phyloP scores from a whole-genome alignment of 257 asterid genomes.

The Capsicum chinense region DNA sequence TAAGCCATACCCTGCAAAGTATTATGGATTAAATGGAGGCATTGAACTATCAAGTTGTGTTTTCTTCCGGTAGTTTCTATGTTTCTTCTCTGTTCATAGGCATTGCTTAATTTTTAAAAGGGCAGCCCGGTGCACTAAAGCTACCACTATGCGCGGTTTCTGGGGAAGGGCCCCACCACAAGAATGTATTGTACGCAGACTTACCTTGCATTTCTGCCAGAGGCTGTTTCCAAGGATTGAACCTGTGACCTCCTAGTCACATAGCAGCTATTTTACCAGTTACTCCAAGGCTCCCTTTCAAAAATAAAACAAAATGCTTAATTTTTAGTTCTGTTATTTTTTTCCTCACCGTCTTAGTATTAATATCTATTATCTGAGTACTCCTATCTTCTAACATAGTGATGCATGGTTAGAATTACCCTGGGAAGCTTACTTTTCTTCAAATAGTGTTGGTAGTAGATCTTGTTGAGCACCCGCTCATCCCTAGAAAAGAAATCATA shows the following conservation, averaged over 20 bases:
- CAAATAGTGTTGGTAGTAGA: not conserved
- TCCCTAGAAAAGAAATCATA: not conserved
- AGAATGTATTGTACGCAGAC: too few relatives aligned
- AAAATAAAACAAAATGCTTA: not conserved
- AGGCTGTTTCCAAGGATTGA: too few relatives aligned
- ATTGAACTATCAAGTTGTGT: not conserved
- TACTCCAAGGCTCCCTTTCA: too few relatives aligned
- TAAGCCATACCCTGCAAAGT: not conserved
- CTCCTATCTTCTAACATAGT: not conserved
- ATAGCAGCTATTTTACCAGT: too few relatives aligned
- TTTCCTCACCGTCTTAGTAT: not conserved
- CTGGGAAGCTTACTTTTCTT: not conserved
- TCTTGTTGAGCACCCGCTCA: conserved; percentile 9
- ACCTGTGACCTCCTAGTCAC: too few relatives aligned
- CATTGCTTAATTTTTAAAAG: not conserved
- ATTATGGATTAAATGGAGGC: not conserved
- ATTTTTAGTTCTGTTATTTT: not conserved
- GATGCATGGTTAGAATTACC: conserved; percentile 1
- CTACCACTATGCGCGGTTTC: too few relatives aligned
- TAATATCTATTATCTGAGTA: not conserved
- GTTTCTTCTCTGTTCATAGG: not conserved
- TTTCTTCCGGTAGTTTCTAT: not conserved
- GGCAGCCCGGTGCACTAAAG: too few relatives aligned
- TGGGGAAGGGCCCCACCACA: too few relatives aligned
- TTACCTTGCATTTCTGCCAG: too few relatives aligned